Evolutionary conservation across 371 early-diverging fungal species (phyloP), one percentile per base, ranked within the genome.

Genomic region (Thermomucor indicae-seudaticae): DNA sequence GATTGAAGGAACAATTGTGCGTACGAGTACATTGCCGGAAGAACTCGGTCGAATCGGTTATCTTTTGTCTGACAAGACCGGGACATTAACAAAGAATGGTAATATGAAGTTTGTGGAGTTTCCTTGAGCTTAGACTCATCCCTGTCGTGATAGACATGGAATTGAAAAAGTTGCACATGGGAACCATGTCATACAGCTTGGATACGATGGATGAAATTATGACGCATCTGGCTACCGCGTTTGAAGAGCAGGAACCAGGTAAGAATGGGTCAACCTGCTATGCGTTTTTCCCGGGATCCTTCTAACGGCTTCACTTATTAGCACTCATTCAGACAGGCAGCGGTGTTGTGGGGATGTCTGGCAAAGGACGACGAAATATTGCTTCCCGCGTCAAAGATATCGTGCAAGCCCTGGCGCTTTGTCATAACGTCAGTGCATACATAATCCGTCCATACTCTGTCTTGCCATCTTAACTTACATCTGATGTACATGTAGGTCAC

Each of bases 51-150:
- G 97, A 20, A 90, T 99, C 19, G 92, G 93, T 47, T 99, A 98
- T 65, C 66, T 99, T 11, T 67, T 99, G 48, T 90, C 96, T 1
- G 99, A 99, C 64, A 99, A 99, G 62, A 99, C 99, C 3, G 99
- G 99, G 7, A 99, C 99, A 7, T 66, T 99, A 58, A 99, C 99
- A n/a, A 82, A 96, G 63, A 99, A 99, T 67, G 93, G 90, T 85
- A 78, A 43, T 37, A 27, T 16, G 16, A 37, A 37, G 16, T 37
- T 37, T 10, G 7, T 32, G 32, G 32, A 32, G 32, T n/a, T n/a
- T n/a, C n/a, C n/a, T n/a, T n/a, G n/a, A n/a, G n/a, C n/a, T n/a
- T n/a, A n/a, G 37, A 37, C 37, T 37, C 5, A 37, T 5, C 19
- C 19, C 37, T 14, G 29, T 24, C 22, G 19, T 40, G 24, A 35